Conservation (phyloP, 1,284 basidiomycete species). For the Macrocystidia cucumis region DNA sequence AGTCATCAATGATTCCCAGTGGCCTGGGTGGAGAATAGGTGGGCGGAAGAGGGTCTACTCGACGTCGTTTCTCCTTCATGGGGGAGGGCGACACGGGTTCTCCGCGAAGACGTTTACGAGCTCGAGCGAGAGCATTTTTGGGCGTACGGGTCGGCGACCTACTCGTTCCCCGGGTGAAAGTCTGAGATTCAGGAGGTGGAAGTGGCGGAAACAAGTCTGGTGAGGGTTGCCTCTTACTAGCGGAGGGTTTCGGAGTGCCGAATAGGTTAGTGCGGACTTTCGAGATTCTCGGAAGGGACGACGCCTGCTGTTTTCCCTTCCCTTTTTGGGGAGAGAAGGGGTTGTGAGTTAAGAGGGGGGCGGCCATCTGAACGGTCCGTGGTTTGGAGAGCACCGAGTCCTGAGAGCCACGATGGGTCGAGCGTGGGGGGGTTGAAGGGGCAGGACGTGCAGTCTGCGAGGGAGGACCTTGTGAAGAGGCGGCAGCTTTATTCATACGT, state of each 20-base stretch:
- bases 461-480: slow-evolving; percentile 21
- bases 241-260: slow-evolving; percentile 40
- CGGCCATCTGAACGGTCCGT: slow-evolving; percentile 37
- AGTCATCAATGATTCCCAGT: slow-evolving; percentile 22
- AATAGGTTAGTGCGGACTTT: slow-evolving; percentile 38
- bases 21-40: slow-evolving; percentile 21
- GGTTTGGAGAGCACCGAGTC: slow-evolving; percentile 36
- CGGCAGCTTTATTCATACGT: slow-evolving; percentile 51
- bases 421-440: slow-evolving; percentile 16
- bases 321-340: slow-evolving; percentile 74
- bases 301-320: slow-evolving; percentile 27
- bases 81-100: slow-evolving; percentile 77
- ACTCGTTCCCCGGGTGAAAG: no score
- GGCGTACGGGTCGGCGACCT: no score
- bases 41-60: slow-evolving; percentile 26
- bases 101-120: slow-evolving; percentile 71
- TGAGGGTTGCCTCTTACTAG: slow-evolving; percentile 8
- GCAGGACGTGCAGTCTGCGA: slow-evolving; percentile 18
- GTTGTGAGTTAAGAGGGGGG: slow-evolving; percentile 50
- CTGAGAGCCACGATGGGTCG: slow-evolving; percentile 21
- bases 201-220: slow-evolving; percentile 16
- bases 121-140: slow-evolving; percentile 47
- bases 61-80: slow-evolving; percentile 62
- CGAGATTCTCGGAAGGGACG: slow-evolving; percentile 8
- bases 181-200: slow-evolving; percentile 30